phyloP scores from a whole-genome alignment of 2,329 filamentous ascomycete species.

The Didymella exigua region DNA sequence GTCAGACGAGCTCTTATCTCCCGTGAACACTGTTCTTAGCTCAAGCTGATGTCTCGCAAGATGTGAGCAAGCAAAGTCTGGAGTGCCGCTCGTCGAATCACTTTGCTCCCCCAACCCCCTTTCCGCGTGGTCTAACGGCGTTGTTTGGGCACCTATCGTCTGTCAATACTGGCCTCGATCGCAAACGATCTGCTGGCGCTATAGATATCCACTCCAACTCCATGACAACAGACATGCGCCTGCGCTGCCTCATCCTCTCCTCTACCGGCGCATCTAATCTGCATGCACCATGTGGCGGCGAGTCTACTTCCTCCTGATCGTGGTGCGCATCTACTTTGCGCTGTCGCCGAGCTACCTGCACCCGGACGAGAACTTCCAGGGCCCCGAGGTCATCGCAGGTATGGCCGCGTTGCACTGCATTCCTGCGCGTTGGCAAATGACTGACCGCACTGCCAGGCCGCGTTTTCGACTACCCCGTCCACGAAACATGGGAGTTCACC shows the following conservation, averaged over 20 bases:
- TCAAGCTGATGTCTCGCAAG: conserved; percentile 2
- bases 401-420: conserved; percentile 14
- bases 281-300: conserved; percentile 79
- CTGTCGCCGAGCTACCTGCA: conserved; percentile 95
- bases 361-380: conserved; percentile 98
- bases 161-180: conserved; percentile 9
- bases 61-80: not conserved
- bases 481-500: conserved; percentile 95
- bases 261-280: conserved; percentile 23
- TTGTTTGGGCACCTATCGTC: conserved; percentile 15
- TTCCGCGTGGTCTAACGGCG: conserved; percentile 12
- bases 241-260: conserved; percentile 25
- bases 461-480: conserved; percentile 89
- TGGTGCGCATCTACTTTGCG: conserved; percentile 91
- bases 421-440: conserved; percentile 1
- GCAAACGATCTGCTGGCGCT: conserved; percentile 32
- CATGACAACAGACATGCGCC: conserved; percentile 40
- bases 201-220: conserved; percentile 19
- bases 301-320: conserved; percentile 80
- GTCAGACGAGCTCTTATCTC: conserved; percentile 10
- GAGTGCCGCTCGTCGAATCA: not conserved
- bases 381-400: conserved; percentile 96
- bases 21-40: not conserved
- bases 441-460: conserved; percentile 64
- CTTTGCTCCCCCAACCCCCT: conserved; percentile 1